Evolutionary conservation across 1,139 yeast species (phyloP).

Genomic region (Arxiozyma heterogenica): DNA sequence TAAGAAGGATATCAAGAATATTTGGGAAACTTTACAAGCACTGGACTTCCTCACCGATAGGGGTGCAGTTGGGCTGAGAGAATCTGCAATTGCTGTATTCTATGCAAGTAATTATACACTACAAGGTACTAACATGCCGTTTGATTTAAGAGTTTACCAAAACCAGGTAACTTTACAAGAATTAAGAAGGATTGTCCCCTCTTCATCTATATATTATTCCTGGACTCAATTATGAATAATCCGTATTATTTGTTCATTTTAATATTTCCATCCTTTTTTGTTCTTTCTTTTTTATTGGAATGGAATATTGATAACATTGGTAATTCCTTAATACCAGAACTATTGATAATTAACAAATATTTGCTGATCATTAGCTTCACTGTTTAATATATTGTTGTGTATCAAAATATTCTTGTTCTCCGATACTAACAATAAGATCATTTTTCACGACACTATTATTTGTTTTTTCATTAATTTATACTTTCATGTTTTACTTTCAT

Average conservation of each 20-base stretch:
- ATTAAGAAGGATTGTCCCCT: constrained; percentile 25
- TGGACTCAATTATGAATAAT: constrained; percentile 27
- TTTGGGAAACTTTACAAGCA: constrained; percentile 41
- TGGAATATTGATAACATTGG: too few species aligned
- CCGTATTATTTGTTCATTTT: neutral
- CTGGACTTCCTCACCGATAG: constrained; percentile 26
- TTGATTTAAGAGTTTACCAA: constrained; percentile 26
- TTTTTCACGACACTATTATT: neutral
- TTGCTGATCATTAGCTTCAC: neutral
- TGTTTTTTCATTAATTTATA: neutral
- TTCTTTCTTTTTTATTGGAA: too few species aligned
- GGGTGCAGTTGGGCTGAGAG: constrained; percentile 26
- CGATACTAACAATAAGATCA: neutral
- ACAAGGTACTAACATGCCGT: constrained; percentile 26
- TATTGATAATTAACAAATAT: neutral
- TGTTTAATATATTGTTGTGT: too few species aligned
- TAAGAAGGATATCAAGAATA: constrained; percentile 39
- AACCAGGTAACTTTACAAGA: constrained; percentile 27
- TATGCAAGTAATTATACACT: constrained; percentile 29
- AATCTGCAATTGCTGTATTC: constrained; percentile 28
- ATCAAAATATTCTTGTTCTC: neutral
- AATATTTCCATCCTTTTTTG: neutral
- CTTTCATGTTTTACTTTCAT: neutral
- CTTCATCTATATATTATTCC: constrained; percentile 25
- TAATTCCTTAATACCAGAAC: neutral